Evolutionary conservation across 1,284 basidiomycete genomes (phyloP).

Genomic region (Gymnopus androsaceus): DNA sequence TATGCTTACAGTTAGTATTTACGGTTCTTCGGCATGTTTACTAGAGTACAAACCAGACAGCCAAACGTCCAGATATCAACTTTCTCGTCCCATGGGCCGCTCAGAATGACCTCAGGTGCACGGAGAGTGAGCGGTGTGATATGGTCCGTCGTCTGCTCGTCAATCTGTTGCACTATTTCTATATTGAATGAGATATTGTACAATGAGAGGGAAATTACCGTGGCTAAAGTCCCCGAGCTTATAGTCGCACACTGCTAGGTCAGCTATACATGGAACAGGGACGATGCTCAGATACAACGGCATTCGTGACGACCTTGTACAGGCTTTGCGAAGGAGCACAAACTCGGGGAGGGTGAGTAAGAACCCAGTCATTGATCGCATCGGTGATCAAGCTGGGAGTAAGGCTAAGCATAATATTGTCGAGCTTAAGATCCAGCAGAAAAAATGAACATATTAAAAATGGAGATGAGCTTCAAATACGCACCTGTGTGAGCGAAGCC

Average conservation of each 20-base stretch:
- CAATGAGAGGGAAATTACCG: not conserved
- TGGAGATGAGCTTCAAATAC: not conserved
- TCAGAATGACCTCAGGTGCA: conserved; percentile 28
- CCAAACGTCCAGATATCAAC: conserved; percentile 32
- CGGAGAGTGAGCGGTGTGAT: conserved; percentile 27
- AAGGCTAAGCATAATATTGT: not conserved
- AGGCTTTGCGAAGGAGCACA: not conserved
- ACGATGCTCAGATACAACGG: not conserved
- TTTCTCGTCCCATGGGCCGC: conserved; percentile 23
- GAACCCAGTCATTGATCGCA: not conserved
- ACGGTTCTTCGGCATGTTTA: not conserved
- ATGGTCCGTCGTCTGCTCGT: not conserved
- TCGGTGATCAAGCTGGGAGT: not conserved
- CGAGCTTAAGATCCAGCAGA: not conserved
- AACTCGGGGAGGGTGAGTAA: not conserved
- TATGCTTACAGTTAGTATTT: not conserved
- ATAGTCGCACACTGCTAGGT: not conserved
- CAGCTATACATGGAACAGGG: not conserved
- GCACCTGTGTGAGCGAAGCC: not conserved
- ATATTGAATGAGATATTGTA: not conserved
- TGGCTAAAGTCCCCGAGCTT: not conserved
- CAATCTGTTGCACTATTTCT: too few species aligned
- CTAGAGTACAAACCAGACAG: conserved; percentile 21
- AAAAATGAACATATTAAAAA: not conserved
- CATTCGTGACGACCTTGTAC: not conserved